Conservation (phyloP, 2,329 filamentous ascomycete genomes). For the Nothopassalora personata region DNA sequence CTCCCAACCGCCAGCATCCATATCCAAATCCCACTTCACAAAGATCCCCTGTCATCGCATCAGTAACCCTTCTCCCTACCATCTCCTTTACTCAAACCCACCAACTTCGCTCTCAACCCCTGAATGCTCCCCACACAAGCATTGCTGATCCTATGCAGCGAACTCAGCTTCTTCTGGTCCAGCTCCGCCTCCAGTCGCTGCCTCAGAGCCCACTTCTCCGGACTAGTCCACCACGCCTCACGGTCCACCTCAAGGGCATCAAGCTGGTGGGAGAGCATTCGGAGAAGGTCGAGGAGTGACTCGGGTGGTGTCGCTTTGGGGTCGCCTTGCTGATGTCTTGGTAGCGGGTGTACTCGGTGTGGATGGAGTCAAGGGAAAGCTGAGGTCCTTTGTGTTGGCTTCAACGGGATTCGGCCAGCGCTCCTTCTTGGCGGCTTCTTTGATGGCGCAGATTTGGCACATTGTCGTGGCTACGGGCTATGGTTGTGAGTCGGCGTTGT, state of each 20-base stretch:
- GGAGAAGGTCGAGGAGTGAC: conserved; percentile 14
- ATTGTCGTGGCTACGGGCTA: conserved; percentile 2
- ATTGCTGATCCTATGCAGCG: conserved; percentile 24
- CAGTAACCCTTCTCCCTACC: neutral
- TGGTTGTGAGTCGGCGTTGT: neutral
- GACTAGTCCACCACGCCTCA: conserved; percentile 17
- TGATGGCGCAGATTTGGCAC: conserved; percentile 22
- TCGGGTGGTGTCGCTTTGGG: neutral
- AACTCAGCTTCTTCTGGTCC: conserved; percentile 17
- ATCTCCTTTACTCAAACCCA: neutral
- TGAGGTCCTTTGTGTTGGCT: conserved; percentile 10
- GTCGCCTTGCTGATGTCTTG: conserved; percentile 1
- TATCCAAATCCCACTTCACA: conserved; percentile 19
- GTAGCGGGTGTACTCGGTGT: conserved; percentile 11
- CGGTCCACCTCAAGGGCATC: conserved; percentile 17
- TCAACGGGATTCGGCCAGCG: conserved; percentile 20
- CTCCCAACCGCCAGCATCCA: conserved; percentile 17
- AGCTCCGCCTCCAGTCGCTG: conserved; percentile 13
- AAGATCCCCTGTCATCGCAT: conserved; percentile 3
- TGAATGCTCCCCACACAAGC: conserved; percentile 10
- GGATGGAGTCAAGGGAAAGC: conserved; percentile 15
- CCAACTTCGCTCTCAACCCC: conserved; percentile 15
- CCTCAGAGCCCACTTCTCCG: conserved; percentile 16
- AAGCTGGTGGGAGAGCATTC: conserved; percentile 10
- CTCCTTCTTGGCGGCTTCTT: conserved; percentile 9